Percentiles rank a stretch among this genome's conserved stretches.
These are phyloP conservation scores for Blumeriella jaapii DNA, from an alignment of 2,329 filamentous ascomycete species.

Conservation along the genomic window DNA sequence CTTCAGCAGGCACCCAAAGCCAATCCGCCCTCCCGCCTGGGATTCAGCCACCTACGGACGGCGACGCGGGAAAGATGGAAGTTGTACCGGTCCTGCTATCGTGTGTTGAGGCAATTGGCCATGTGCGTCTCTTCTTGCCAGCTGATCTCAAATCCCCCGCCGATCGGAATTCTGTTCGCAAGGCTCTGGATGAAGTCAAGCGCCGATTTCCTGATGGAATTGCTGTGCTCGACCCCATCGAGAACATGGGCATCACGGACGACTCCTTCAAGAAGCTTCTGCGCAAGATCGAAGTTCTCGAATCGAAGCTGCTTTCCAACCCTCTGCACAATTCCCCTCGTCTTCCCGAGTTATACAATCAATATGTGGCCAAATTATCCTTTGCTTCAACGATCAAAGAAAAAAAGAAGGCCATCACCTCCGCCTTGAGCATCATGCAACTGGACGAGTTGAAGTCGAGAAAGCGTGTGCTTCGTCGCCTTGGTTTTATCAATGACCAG, in stretches of 20 bases:
- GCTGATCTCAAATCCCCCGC: conserved; percentile 58
- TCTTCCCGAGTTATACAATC: conserved; percentile 72
- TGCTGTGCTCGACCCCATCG: conserved; percentile 79
- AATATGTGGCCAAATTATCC: conserved; percentile 72
- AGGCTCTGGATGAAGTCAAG: conserved; percentile 64
- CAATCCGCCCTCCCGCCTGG: conserved; percentile 54
- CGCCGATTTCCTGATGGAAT: conserved; percentile 87
- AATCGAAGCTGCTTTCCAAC: conserved; percentile 79
- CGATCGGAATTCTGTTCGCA: conserved; percentile 58
- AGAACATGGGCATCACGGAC: conserved; percentile 91
- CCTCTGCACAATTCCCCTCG: conserved; percentile 84
- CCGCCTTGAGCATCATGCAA: conserved; percentile 80
- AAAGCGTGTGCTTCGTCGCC: conserved; percentile 84
- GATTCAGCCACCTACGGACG: conserved; percentile 46
- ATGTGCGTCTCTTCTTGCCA: conserved; percentile 73
- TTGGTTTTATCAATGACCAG: conserved; percentile 90
- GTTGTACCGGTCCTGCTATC: conserved; percentile 78
- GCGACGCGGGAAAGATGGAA: conserved; percentile 61
- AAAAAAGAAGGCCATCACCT: conserved; percentile 75
- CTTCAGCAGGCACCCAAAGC: conserved; percentile 41
- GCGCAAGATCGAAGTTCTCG: conserved; percentile 91
- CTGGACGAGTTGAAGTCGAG: conserved; percentile 92
- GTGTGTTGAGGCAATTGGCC: conserved; percentile 74
- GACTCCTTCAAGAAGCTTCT: conserved; percentile 89
- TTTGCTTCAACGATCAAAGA: conserved; percentile 71